phyloP scores from a whole-genome alignment of 352 stramenopile genomes.

The Phytophthora constricta region DNA sequence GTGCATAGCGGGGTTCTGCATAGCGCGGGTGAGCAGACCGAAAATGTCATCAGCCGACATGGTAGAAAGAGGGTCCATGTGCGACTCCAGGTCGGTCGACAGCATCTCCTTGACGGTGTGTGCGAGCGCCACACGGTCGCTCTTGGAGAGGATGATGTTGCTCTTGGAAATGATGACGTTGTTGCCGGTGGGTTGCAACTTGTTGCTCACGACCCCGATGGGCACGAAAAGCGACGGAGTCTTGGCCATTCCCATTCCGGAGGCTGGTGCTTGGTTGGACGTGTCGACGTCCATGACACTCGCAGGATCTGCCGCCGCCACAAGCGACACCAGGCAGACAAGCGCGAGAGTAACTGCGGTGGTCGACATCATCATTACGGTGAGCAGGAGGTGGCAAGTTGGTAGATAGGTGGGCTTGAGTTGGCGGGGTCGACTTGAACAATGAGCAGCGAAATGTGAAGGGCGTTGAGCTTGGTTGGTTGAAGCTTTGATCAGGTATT shows the following conservation, averaged over 20 bases:
- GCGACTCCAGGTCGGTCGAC: conserved; percentile 5
- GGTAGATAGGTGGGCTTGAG: conserved; percentile 20
- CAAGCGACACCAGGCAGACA: conserved; percentile 16
- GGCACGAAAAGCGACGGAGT: not conserved
- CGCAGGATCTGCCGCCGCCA: conserved; percentile 9
- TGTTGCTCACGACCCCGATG: conserved; percentile 16
- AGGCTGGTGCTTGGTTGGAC: no score
- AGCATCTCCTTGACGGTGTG: conserved; percentile 23
- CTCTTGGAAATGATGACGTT: conserved; percentile 24
- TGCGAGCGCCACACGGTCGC: conserved; percentile 22
- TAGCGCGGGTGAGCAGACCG: conserved; percentile 4
- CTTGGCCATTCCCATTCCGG: not conserved
- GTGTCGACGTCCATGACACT: not conserved
- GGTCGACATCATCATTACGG: conserved; percentile 15
- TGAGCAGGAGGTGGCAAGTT: not conserved
- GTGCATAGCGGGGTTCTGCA: conserved; percentile 2
- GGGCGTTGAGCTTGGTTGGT: no score
- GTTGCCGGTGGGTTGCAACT: conserved; percentile 20
- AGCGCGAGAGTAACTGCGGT: not conserved
- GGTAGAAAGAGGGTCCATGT: not conserved
- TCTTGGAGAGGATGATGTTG: conserved; percentile 10
- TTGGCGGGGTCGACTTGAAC: conserved; percentile 24
- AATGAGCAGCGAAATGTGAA: conserved; percentile 14
- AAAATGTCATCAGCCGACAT: conserved; percentile 15
- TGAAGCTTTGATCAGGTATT: no score